Base-by-base conservation (phyloP, 2,329 filamentous ascomycete genomes). In the Stemphylium beticola region DNA sequence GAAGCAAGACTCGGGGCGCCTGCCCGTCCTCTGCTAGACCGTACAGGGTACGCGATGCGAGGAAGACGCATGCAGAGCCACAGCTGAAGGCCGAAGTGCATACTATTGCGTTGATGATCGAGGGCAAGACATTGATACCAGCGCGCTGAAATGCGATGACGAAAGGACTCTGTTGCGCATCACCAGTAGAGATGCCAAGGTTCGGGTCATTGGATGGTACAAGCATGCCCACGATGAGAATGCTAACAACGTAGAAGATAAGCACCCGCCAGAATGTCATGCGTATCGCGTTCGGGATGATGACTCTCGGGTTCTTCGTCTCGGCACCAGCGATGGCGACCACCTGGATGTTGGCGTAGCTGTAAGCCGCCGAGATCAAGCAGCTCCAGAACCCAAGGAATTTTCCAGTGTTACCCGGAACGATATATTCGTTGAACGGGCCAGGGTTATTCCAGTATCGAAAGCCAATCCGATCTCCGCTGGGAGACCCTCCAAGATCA, bases 111-210 rank as follows among this genome's bases (percentile, higher is more conserved):
- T 24, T 93, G 72, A 93, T 86, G 39, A 92, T 81, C 1, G 84
- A 86, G 0, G 88, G 87, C 4, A 92, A 82, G 4, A 82, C 87
- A 12, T 78, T 80, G 51, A 92, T 86, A 0, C 88, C 87, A 2
- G 88, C 89, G 20, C 84, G 81, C 2, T 82, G 79, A 14, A 87
- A 85, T 11, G 88, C 89, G 55, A 92, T 89, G 48, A 92, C 66
- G 56, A 69, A 72, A n/a, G 67, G 73, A 40, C 53, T 60, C 24
- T 62, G 59, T 29, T 68, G 63, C 22, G 66, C 67, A 29, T 62
- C 57, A n/a, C 67, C 67, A 53, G 65, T 68, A 14, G 74, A 79
- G 2, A 83, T 81, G 18, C 75, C 66, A 6, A 87, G 78, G 11
- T 78, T 71, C 0, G 70, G 60, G 53, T 86, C 22, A 7, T 24